Base-by-base conservation (phyloP, 441 rosid species). In the Daphne laureola region DNA sequence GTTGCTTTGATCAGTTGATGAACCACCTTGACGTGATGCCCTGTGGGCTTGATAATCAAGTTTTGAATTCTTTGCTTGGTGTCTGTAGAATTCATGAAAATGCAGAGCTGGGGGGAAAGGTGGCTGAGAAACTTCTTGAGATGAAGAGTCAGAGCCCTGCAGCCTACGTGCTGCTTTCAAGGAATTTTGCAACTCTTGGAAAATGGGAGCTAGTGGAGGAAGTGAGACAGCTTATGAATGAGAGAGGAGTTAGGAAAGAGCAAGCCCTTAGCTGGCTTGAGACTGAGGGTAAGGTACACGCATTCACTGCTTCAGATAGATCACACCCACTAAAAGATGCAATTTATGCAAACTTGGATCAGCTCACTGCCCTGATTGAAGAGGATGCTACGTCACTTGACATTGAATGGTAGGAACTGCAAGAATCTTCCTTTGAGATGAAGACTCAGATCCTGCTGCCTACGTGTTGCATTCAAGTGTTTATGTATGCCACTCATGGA, bases 191-290 rank as follows among this genome's bases (percentile, higher is more conserved):
- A n/a, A 65, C 60, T 23, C 75, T 61, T 46, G 75, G 86, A 54
- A 66, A 60, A 50, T 70, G 81, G 85, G 78, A 73, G 52, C 67
- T 53, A 36, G 80, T 64, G 18, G 78, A 70, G 70, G 65, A 62
- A 54, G 73, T 73, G 55, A 79, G 78, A 63, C 76, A 66, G 60
- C 60, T 70, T 31, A 75, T 79, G 83, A 55, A 70, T 52, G 57
- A 55, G 49, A 67, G 73, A 62, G 51, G 25, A 5, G 67, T 77
- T 44, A 71, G 25, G 15, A 73, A 77, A 75, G 81, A 79, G 62
- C 67, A 45, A 65, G 81, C 73, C 51, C 49, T 66, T 44, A 77
- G 81, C 67, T 79, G 83, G 88, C 77, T 75, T 63, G 76, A 72
- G 64, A 67, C 62, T 5, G 68, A 66, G 26, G 60, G 66, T 50